Base-by-base conservation (phyloP, 371 early-diverging fungal species). In the Mucor sp. region DNA sequence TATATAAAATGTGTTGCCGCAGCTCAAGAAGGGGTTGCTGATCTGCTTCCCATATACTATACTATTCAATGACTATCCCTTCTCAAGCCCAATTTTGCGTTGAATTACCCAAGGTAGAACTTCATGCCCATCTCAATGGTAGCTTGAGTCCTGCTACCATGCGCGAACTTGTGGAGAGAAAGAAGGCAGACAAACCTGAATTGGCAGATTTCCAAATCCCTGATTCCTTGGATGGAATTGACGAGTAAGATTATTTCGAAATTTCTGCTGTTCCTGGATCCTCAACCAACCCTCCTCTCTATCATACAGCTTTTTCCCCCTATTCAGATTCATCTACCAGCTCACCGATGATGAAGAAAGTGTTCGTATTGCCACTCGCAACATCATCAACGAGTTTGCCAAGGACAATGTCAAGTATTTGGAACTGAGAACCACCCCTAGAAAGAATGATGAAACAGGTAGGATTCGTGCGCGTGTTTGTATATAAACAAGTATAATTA, bases 111-210 rank as follows among this genome's bases (percentile, higher is more conserved):
- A 88, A 88, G 62, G 62, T 86, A 25, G 89, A 89, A 56, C 81
- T 87, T 5, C 89, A 89, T 74, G 89, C 89, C 39, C 89, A 89
- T 67, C 68, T 87, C 8, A 89, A 89, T 67, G 89, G 89, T 30
- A 82, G 82, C 21, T 62, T 87, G 28, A 83, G 83, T 58, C 75
- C 78, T 27, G 73, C 68, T 21, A 82, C 84, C 3, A 74, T 89
- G 77, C 67, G 66, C 25, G 61, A 74, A 14, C 63, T 89, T 48
- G 74, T 77, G 1, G 77, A 78, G 19, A 70, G 67, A 23, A 87
- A 87, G 64, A 72, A 77, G 61, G 72, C 65, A 4, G 53, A 60
- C 4, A 74, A 80, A 15, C 84, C 82, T 15, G 76, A 82, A 8
- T 37, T 82, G 33, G 77, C 74, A 9, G 27, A 71, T 21, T 82